These are phyloP conservation scores for Nasturtium officinale DNA, from an alignment of 345 rosid genomes.

Conservation along the genomic window DNA sequence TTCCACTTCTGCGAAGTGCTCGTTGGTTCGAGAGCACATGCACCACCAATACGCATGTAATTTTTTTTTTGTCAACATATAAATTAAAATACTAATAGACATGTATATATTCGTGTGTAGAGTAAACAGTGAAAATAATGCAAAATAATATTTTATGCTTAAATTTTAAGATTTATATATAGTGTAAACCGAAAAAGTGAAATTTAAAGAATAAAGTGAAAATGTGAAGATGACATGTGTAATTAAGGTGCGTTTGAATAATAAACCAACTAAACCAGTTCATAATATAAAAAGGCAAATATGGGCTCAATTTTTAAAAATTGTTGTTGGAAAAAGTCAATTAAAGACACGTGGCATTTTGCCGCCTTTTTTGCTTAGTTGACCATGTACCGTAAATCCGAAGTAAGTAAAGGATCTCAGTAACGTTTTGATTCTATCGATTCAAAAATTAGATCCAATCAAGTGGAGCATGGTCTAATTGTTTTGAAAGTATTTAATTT, in stretches of 20 bases:
- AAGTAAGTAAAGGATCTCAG: conserved; percentile 20
- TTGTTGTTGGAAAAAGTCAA: background rate
- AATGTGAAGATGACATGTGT: conserved; percentile 34
- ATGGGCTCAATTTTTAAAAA: background rate
- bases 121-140: background rate
- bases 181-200: background rate
- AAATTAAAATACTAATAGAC: background rate
- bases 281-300: conserved; percentile 9
- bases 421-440: background rate
- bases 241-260: conserved; percentile 1
- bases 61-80: conserved; percentile 15
- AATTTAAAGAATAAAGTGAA: background rate
- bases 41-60: conserved; percentile 16
- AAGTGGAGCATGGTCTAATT: no score
- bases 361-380: conserved; percentile 32
- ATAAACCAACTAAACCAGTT: conserved; percentile 19
- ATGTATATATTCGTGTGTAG: background rate
- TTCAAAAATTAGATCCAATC: no score
- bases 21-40: background rate
- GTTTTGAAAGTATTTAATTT: background rate
- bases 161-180: background rate
- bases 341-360: conserved; percentile 15
- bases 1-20: conserved; percentile 28
- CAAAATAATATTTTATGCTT: background rate
- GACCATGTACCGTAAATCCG: conserved; percentile 23